A percentile compares a stretch with the other conserved stretches of the same genome.
Conservation (phyloP, 345 rosid genomes). For the Eucalyptus pauciflora region DNA sequence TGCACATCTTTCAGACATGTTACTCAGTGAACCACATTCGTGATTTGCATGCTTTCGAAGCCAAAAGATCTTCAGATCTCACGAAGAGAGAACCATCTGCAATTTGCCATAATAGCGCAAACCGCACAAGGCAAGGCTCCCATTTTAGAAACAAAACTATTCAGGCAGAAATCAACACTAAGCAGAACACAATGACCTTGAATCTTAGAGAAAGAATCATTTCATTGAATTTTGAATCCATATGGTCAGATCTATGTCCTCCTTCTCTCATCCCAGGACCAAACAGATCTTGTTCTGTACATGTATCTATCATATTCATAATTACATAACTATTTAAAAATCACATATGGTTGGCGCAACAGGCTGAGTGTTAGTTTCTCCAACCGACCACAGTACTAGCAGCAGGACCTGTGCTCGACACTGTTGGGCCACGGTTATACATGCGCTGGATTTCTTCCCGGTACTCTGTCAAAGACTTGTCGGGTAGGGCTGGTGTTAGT, state of each 20-base stretch:
- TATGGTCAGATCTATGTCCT: not conserved
- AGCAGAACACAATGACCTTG: not conserved
- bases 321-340: not conserved
- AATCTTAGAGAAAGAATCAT: not conserved
- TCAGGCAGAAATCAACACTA: not conserved
- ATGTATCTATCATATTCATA: not conserved
- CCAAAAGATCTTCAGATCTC: not conserved
- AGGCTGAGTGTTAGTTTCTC: not conserved
- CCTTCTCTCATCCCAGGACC: not conserved
- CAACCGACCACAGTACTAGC: not conserved
- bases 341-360: not conserved
- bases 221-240: not conserved
- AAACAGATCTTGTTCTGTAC: not conserved
- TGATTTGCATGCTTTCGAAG: not conserved
- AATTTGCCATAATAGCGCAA: not conserved
- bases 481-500: slow-evolving; percentile 71
- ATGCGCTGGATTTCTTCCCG: slow-evolving; percentile 91
- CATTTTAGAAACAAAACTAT: not conserved
- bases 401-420: not conserved
- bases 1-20: not conserved
- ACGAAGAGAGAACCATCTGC: not conserved
- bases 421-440: slow-evolving; percentile 52
- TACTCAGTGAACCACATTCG: not conserved
- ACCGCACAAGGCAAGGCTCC: not conserved
- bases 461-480: slow-evolving; percentile 74